These are phyloP conservation scores for Tricholoma flavovirens DNA, from an alignment of 768 basidiomycete genomes.

Conservation along the genomic window DNA sequence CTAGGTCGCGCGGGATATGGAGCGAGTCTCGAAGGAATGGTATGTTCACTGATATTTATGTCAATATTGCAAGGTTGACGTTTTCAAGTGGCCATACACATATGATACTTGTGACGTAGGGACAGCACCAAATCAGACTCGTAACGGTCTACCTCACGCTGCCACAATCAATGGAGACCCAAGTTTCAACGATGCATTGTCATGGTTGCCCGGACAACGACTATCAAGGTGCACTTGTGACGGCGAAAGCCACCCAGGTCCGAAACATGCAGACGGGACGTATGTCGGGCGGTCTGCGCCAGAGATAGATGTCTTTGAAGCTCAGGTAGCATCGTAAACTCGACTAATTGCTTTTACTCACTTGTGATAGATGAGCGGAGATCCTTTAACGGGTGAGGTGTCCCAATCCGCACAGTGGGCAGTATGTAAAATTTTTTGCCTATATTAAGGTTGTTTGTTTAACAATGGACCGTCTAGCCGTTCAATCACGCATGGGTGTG, in stretches of 20 bases:
- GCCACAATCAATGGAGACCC: slow-evolving; percentile 54
- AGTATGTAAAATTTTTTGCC: slow-evolving; percentile 31
- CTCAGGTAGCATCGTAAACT: slow-evolving; percentile 37
- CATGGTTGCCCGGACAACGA: slow-evolving; percentile 70
- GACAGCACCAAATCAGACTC: slow-evolving; percentile 69
- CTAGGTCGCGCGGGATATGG: slow-evolving; percentile 76
- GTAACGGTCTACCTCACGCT: slow-evolving; percentile 56
- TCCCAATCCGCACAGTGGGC: slow-evolving; percentile 80
- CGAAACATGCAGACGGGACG: slow-evolving; percentile 59
- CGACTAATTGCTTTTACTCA: slow-evolving; percentile 14
- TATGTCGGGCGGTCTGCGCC: slow-evolving; percentile 78
- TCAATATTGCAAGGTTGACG: slow-evolving; percentile 4
- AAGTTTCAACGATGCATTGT: slow-evolving; percentile 37
- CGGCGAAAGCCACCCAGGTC: slow-evolving; percentile 77
- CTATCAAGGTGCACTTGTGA: slow-evolving; percentile 79
- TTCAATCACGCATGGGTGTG: slow-evolving; percentile 67
- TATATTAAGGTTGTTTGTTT: slow-evolving; percentile 3
- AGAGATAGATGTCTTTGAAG: slow-evolving; percentile 86
- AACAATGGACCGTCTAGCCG: slow-evolving; percentile 35
- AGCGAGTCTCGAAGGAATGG: slow-evolving; percentile 76
- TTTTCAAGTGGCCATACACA: slow-evolving; percentile 65
- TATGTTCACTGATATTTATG: slow-evolving; percentile 23
- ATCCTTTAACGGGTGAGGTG: slow-evolving; percentile 52
- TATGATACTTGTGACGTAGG: slow-evolving; percentile 81
- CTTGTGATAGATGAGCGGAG: slow-evolving; percentile 39